Conservation (phyloP, 768 basidiomycete species). For the Nevesoporus exiguus region DNA sequence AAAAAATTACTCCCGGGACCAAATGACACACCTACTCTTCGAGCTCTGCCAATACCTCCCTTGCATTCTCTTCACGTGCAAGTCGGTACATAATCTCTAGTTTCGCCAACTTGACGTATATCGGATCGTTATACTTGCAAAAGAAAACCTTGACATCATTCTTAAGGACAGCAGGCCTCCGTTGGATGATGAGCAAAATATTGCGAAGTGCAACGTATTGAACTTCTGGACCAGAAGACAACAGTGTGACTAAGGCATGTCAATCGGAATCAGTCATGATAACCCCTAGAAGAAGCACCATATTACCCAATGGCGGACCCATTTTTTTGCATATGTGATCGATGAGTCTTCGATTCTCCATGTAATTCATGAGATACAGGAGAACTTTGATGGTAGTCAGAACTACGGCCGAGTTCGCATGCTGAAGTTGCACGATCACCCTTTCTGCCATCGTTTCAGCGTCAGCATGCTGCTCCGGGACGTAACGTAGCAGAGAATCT, state of each 20-base stretch:
- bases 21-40: constrained; percentile 67
- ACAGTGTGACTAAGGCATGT: constrained; percentile 69
- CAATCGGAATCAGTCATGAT: constrained; percentile 3
- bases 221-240: constrained; percentile 97
- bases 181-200: constrained; percentile 95
- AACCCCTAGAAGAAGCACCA: background rate
- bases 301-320: constrained; percentile 89
- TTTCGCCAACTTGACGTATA: constrained; percentile 97
- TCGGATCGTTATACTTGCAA: constrained; percentile 99
- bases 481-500: constrained; percentile 88
- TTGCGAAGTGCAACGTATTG: constrained; percentile 98
- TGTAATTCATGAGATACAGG: constrained; percentile 98
- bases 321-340: constrained; percentile 95
- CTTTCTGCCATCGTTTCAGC: constrained; percentile 96
- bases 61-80: constrained; percentile 90
- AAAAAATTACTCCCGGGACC: background rate
- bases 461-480: constrained; percentile 84
- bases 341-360: constrained; percentile 83
- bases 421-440: constrained; percentile 88
- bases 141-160: constrained; percentile 99
- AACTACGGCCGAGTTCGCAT: constrained; percentile 99
- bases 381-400: constrained; percentile 96
- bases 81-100: constrained; percentile 99
- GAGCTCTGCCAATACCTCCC: constrained; percentile 89
- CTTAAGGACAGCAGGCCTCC: constrained; percentile 85